A percentile compares a stretch with the other conserved stretches of the same genome.
Conservation (phyloP, 2,329 filamentous ascomycete species). For the Fusarium oxysporum region DNA sequence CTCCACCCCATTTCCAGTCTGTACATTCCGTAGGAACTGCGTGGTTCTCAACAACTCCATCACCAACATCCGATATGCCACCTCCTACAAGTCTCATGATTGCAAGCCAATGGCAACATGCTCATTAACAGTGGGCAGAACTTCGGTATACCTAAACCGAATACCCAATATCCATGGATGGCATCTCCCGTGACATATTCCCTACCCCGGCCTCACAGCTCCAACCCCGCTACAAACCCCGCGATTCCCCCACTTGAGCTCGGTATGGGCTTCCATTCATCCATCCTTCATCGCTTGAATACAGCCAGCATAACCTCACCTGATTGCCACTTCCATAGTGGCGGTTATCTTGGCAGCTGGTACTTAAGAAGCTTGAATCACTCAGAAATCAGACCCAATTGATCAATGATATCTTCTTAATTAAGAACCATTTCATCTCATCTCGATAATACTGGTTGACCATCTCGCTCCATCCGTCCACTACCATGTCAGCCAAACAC, state of each 20-base stretch:
- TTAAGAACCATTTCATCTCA: neutral
- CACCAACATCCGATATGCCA: neutral
- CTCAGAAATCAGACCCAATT: neutral
- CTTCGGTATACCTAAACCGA: neutral
- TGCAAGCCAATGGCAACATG: slow-evolving; percentile 13
- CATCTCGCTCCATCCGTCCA: neutral
- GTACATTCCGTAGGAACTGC: neutral
- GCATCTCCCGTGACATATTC: slow-evolving; percentile 9
- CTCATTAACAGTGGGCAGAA: neutral
- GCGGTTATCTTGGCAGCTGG: neutral
- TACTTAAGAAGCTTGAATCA: slow-evolving; percentile 3
- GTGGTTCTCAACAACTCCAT: slow-evolving; percentile 5
- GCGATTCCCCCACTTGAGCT: slow-evolving; percentile 29
- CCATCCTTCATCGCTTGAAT: slow-evolving; percentile 8
- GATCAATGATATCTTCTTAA: neutral
- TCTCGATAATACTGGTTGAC: slow-evolving; percentile 2
- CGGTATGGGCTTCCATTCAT: neutral
- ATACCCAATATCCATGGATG: slow-evolving; percentile 5
- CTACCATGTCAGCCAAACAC: slow-evolving; percentile 74
- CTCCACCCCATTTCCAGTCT: neutral
- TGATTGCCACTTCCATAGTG: slow-evolving; percentile 1
- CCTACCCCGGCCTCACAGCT: slow-evolving; percentile 19
- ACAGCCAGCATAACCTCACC: slow-evolving; percentile 8
- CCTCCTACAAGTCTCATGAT: slow-evolving; percentile 3
- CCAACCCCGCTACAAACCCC: slow-evolving; percentile 24